Evolutionary conservation across 2,329 filamentous ascomycete species (phyloP).

Genomic region (Neurospora sp.): DNA sequence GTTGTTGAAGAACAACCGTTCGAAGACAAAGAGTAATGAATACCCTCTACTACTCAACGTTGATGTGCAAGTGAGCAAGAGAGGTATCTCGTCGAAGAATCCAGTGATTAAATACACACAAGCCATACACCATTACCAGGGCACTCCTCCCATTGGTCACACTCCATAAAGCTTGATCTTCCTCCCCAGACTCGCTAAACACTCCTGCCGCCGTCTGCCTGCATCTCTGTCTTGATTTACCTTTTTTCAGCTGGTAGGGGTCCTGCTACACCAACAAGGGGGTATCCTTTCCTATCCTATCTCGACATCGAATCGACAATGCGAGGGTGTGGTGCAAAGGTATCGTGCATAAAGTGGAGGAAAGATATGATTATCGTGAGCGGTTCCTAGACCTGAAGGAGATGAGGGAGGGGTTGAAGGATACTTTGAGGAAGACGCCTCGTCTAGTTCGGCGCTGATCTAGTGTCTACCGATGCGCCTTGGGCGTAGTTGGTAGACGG

Average conservation of each 20-base stretch:
- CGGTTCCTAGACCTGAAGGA: neutral
- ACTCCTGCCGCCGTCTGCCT: neutral
- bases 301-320: neutral
- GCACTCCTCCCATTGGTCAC: conserved; percentile 8
- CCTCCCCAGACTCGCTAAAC: neutral
- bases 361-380: neutral
- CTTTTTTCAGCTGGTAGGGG: conserved; percentile 16
- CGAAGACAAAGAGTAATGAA: neutral
- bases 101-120: neutral
- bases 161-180: neutral
- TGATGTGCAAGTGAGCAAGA: neutral
- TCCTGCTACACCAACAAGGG: neutral
- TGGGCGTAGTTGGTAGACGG: neutral
- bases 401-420: neutral
- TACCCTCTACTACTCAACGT: neutral
- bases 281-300: neutral
- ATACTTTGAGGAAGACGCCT: neutral
- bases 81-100: neutral
- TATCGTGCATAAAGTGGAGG: neutral
- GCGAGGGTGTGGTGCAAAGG: neutral
- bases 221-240: neutral
- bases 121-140: conserved; percentile 4
- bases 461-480: neutral
- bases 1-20: neutral
- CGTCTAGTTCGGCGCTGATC: neutral